These are phyloP conservation scores for Neofusicoccum umdonicola DNA, from an alignment of 2,329 filamentous ascomycete genomes.

Conservation along the genomic window DNA sequence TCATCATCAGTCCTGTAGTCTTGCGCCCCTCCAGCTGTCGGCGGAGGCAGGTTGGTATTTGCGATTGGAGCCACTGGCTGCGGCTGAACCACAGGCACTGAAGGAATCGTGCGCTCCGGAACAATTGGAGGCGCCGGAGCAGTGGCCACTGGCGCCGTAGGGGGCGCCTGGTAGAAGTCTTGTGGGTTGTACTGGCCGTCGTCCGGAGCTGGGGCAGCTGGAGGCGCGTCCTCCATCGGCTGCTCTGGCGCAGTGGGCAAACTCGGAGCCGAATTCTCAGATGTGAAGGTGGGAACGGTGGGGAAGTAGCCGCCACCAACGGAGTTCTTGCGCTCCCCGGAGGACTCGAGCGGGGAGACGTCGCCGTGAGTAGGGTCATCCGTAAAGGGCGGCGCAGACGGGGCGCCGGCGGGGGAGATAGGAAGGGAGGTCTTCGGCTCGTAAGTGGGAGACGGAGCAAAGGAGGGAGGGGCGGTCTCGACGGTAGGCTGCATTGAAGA, in stretches of 20 bases:
- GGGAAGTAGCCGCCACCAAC: conserved; percentile 60
- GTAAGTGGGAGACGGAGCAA: conserved; percentile 44
- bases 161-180: conserved; percentile 31
- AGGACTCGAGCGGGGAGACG: conserved; percentile 52
- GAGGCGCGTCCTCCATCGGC: conserved; percentile 27
- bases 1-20: conserved; percentile 62
- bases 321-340: conserved; percentile 36
- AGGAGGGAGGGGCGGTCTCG: conserved; percentile 58
- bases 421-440: conserved; percentile 20
- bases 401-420: conserved; percentile 45
- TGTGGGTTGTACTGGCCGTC: conserved; percentile 24
- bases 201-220: conserved; percentile 20
- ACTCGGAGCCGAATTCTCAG: conserved; percentile 33
- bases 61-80: conserved; percentile 21
- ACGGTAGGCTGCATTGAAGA: conserved; percentile 52
- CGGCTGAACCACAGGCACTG: neutral
- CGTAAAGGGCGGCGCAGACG: conserved; percentile 41
- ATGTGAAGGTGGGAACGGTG: conserved; percentile 47
- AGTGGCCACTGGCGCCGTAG: neutral
- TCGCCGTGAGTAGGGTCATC: conserved; percentile 40
- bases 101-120: neutral
- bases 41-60: conserved; percentile 23
- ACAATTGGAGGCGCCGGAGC: neutral
- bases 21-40: conserved; percentile 15
- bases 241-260: conserved; percentile 32